phyloP scores from a whole-genome alignment of 805 yeast species.

The Metschnikowia kofuensis region DNA sequence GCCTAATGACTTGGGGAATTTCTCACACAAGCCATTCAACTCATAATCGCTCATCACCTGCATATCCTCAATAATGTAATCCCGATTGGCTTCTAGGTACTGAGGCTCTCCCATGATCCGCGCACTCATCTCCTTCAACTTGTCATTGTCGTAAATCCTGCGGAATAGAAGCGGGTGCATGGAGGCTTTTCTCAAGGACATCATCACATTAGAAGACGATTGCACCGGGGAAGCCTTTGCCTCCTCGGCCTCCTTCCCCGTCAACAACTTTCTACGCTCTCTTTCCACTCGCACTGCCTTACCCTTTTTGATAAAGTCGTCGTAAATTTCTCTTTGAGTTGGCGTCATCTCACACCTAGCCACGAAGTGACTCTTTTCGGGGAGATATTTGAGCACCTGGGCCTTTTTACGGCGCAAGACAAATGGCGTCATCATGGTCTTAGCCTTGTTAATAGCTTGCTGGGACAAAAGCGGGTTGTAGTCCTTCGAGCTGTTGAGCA shows the following conservation, averaged over 20 bases:
- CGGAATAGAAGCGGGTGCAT: slow-evolving; percentile 89
- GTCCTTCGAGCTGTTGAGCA: slow-evolving; percentile 50
- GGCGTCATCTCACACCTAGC: slow-evolving; percentile 62
- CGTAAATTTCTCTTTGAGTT: slow-evolving; percentile 58
- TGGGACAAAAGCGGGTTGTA: slow-evolving; percentile 82
- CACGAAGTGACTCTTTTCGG: slow-evolving; percentile 65
- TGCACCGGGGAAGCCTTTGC: slow-evolving; percentile 34
- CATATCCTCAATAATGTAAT: slow-evolving; percentile 90
- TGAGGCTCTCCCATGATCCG: slow-evolving; percentile 78
- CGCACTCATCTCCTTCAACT: slow-evolving; percentile 63
- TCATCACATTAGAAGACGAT: slow-evolving; percentile 66
- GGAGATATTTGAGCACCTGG: slow-evolving; percentile 88
- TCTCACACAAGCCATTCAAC: slow-evolving; percentile 67
- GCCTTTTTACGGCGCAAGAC: slow-evolving; percentile 87
- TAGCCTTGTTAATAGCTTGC: slow-evolving; percentile 90
- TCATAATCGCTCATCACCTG: slow-evolving; percentile 91
- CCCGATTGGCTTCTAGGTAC: slow-evolving; percentile 72
- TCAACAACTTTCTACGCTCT: slow-evolving; percentile 38
- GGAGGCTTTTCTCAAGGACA: slow-evolving; percentile 89
- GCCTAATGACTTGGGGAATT: slow-evolving; percentile 65
- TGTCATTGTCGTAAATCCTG: slow-evolving; percentile 52
- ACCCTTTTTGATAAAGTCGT: slow-evolving; percentile 50
- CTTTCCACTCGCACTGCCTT: slow-evolving; percentile 41
- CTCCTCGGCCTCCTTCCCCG: slow-evolving; percentile 34
- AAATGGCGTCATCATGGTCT: slow-evolving; percentile 98